Evolutionary conservation across 352 stramenopile genomes (phyloP).

Genomic region (Pythium monospermum): DNA sequence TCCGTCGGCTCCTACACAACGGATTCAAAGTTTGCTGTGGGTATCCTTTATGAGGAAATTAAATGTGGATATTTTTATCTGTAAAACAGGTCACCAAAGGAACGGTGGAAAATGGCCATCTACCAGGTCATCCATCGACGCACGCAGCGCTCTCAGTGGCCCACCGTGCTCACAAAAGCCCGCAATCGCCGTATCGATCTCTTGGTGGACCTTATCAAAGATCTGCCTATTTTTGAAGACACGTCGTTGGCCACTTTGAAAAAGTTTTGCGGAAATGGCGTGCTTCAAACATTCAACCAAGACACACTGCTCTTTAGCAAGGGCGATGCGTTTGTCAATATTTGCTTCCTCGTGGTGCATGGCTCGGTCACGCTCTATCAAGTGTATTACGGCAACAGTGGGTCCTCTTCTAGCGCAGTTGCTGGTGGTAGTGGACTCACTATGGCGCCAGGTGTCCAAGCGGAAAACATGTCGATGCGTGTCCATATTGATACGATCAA

Average conservation of each 20-base stretch:
- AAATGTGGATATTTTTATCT: background rate
- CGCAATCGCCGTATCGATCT: conserved; percentile 32
- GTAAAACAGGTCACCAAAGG: conserved; percentile 14
- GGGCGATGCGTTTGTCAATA: conserved; percentile 22
- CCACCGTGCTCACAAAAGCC: conserved; percentile 26
- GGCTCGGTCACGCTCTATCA: conserved; percentile 37
- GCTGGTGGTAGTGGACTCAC: too few species aligned
- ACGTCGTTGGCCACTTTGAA: conserved; percentile 15
- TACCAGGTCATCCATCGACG: conserved; percentile 31
- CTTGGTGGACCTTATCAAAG: conserved; percentile 29
- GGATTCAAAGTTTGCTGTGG: background rate
- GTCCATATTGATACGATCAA: conserved; percentile 27
- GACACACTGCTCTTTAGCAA: conserved; percentile 31
- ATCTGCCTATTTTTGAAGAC: conserved; percentile 28
- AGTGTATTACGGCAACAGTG: conserved; percentile 8
- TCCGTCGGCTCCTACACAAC: too few species aligned
- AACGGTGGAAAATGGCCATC: conserved; percentile 32
- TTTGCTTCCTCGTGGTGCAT: conserved; percentile 34
- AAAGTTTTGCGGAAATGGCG: conserved; percentile 27
- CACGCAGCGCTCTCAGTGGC: conserved; percentile 29
- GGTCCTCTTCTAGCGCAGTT: background rate
- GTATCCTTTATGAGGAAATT: background rate
- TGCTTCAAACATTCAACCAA: conserved; percentile 24
- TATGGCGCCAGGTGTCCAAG: background rate
- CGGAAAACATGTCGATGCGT: conserved; percentile 13